A percentile compares a stretch with the other conserved stretches of the same genome.
phyloP scores from a whole-genome alignment of 352 stramenopile species.

The Phytopythium oedochilum region DNA sequence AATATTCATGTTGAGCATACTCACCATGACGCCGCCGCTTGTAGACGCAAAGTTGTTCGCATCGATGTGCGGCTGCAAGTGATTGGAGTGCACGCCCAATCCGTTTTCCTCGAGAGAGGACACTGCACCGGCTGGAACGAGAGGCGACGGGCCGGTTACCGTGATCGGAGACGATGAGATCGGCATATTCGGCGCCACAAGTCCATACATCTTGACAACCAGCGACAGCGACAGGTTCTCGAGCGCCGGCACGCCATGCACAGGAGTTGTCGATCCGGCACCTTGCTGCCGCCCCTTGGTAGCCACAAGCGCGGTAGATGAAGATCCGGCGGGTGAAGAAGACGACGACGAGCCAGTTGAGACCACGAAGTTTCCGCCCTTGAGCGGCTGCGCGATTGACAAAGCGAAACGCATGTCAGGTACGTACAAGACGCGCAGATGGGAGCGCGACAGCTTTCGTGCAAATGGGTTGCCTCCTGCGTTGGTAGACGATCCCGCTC shows the following conservation, averaged over 20 bases:
- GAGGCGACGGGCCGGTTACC: constrained; percentile 24
- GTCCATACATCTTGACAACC: constrained; percentile 82
- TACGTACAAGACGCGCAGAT: constrained; percentile 54
- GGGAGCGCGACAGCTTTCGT: constrained; percentile 51
- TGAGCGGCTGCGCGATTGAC: constrained; percentile 45
- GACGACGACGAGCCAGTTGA: constrained; percentile 12
- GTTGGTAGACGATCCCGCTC: constrained; percentile 13
- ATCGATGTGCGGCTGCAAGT: constrained; percentile 34
- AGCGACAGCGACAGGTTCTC: constrained; percentile 73
- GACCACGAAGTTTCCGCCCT: constrained; percentile 36
- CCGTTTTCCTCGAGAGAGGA: constrained; percentile 27
- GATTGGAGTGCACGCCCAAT: constrained; percentile 11
- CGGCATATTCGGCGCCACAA: constrained; percentile 64
- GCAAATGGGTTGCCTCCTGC: constrained; percentile 39
- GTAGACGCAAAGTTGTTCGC: constrained; percentile 58
- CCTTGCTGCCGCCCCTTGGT: constrained; percentile 9
- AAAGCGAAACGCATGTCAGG: constrained; percentile 63
- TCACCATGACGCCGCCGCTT: constrained; percentile 59
- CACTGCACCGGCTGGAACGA: constrained; percentile 22
- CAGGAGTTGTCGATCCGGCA: background rate
- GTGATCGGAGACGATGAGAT: constrained; percentile 41
- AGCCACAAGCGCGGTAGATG: constrained; percentile 40
- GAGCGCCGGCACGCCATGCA: constrained; percentile 28
- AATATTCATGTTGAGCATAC: constrained; percentile 78
- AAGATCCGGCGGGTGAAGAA: constrained; percentile 7